Conservation (phyloP, 2,329 filamentous ascomycete species). For the Podosphaera xanthii region DNA sequence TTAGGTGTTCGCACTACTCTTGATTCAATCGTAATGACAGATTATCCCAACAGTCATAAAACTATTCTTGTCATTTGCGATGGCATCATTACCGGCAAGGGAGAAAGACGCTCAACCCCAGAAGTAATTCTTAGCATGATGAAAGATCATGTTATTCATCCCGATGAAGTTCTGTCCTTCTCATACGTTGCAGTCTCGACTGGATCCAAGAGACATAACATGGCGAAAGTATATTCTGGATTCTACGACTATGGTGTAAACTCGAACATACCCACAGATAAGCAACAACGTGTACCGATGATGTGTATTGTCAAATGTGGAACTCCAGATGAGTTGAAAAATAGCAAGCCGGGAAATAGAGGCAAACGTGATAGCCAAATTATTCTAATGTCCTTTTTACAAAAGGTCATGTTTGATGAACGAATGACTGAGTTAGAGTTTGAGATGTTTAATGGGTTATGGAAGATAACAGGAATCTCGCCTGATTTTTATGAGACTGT, state of each 20-base stretch:
- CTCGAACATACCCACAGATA: slow-evolving; percentile 57
- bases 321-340: slow-evolving; percentile 61
- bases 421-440: slow-evolving; percentile 98
- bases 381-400: slow-evolving; percentile 95
- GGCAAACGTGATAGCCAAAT: slow-evolving; percentile 99
- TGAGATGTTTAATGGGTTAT: slow-evolving; percentile 98
- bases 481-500: slow-evolving; percentile 96
- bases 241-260: slow-evolving; percentile 90
- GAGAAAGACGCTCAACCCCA: slow-evolving; percentile 67
- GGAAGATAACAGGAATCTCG: slow-evolving; percentile 95
- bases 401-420: slow-evolving; percentile 99
- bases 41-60: slow-evolving; percentile 99
- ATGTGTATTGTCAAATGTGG: slow-evolving; percentile 91
- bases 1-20: slow-evolving; percentile 82
- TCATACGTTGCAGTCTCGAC: slow-evolving; percentile 94
- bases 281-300: slow-evolving; percentile 95
- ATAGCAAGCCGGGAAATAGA: slow-evolving; percentile 82
- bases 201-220: slow-evolving; percentile 94
- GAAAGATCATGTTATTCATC: slow-evolving; percentile 63
- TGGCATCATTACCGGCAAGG: slow-evolving; percentile 89
- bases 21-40: slow-evolving; percentile 89
- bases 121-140: slow-evolving; percentile 86
- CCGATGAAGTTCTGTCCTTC: slow-evolving; percentile 67
- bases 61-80: slow-evolving; percentile 90
- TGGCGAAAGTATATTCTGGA: slow-evolving; percentile 94